Evolutionary conservation across 1,139 yeast species (phyloP).

Genomic region (Pichia sp.): DNA sequence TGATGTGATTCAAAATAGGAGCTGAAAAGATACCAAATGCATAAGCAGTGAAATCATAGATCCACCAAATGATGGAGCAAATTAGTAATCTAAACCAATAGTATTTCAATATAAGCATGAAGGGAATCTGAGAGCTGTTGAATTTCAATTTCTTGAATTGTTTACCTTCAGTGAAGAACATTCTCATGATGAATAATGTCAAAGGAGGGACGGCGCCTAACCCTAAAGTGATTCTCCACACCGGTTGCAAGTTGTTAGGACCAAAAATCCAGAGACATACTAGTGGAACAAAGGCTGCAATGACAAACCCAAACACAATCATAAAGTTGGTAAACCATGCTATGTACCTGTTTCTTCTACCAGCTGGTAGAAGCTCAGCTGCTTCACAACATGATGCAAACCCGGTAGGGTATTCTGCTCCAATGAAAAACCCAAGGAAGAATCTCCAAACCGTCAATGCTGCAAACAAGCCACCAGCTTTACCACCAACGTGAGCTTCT

Average conservation of each 20-base stretch:
- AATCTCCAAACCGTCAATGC: conserved; percentile 81
- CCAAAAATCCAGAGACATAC: conserved; percentile 80
- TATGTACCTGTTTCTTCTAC: conserved; percentile 83
- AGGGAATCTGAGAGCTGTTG: conserved; percentile 59
- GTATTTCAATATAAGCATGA: conserved; percentile 61
- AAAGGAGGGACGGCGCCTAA: conserved; percentile 90
- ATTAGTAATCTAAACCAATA: conserved; percentile 76
- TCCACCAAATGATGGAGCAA: conserved; percentile 79
- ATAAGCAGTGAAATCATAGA: conserved; percentile 82
- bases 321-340: conserved; percentile 82
- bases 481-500: conserved; percentile 29
- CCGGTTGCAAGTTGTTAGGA: conserved; percentile 61
- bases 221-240: conserved; percentile 91
- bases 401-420: conserved; percentile 91
- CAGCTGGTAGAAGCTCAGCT: conserved; percentile 67
- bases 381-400: conserved; percentile 94
- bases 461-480: conserved; percentile 64
- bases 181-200: conserved; percentile 66
- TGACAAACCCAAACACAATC: conserved; percentile 85
- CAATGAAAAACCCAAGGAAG: conserved; percentile 76
- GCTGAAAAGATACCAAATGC: conserved; percentile 83
- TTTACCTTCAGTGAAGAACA: conserved; percentile 66
- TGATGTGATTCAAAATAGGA: conserved; percentile 50
- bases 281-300: conserved; percentile 79
- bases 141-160: conserved; percentile 65